phyloP scores from a whole-genome alignment of 129 eudicot species.

The Kitagawia praeruptora region DNA sequence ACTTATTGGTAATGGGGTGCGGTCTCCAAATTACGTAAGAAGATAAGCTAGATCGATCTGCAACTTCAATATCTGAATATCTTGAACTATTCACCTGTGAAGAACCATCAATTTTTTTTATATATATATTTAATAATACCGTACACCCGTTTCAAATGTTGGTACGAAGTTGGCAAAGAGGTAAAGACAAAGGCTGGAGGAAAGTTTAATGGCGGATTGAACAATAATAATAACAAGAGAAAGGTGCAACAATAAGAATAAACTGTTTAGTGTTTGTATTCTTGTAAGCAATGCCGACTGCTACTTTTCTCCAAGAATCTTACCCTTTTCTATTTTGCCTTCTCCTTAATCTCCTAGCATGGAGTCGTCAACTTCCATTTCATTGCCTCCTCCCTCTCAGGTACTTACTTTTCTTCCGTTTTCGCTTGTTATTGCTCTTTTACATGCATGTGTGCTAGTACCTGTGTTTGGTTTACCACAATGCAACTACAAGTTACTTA shows the following conservation, averaged over 20 bases:
- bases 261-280: not conserved
- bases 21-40: no score
- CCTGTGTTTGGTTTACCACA: not conserved
- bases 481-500: not conserved
- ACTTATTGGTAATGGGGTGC: no score
- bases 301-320: not conserved
- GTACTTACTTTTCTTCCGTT: not conserved
- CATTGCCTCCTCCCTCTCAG: constrained; percentile 9
- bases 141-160: not conserved
- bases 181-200: not conserved
- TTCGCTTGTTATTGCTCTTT: not conserved
- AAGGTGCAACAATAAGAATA: not conserved
- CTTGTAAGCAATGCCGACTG: constrained; percentile 1
- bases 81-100: not conserved
- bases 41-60: no score
- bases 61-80: no score
- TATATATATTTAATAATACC: not conserved
- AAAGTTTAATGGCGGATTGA: constrained; percentile 11
- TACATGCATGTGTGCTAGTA: not conserved
- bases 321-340: constrained; percentile 3
- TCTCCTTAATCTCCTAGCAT: constrained; percentile 4
- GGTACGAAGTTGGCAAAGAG: not conserved
- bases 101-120: no score
- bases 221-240: not conserved
- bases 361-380: constrained; percentile 7